A percentile compares a stretch with the other conserved stretches of the same genome.
Evolutionary conservation across 2,329 filamentous ascomycete genomes (phyloP).

Genomic region (Penicillium digitatum): DNA sequence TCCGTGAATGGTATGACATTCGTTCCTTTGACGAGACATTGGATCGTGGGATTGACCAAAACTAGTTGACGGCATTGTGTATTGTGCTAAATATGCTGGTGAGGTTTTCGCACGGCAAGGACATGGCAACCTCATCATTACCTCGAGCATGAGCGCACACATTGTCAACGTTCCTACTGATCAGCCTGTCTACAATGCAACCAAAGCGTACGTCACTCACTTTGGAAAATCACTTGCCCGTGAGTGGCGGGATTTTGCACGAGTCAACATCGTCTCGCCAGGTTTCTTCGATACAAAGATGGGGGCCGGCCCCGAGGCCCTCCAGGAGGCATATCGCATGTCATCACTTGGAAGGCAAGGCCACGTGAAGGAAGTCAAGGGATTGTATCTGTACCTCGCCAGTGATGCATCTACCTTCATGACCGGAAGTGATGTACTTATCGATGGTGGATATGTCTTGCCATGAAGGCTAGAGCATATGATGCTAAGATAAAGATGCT

Average conservation of each 20-base stretch:
- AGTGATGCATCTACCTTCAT: conserved; percentile 48
- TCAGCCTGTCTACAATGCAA: conserved; percentile 56
- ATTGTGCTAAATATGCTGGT: conserved; percentile 45
- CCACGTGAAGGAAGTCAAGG: conserved; percentile 36
- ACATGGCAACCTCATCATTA: conserved; percentile 48
- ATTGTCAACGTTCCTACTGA: conserved; percentile 53
- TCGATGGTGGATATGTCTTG: conserved; percentile 48
- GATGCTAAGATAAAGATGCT: background rate
- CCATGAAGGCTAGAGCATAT: conserved; percentile 11
- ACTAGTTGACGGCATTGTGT: conserved; percentile 47
- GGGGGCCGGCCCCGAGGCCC: conserved; percentile 43
- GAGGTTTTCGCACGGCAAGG: conserved; percentile 45
- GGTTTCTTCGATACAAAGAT: conserved; percentile 57
- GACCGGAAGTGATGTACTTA: conserved; percentile 48
- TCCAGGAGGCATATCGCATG: conserved; percentile 49
- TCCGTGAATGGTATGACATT: conserved; percentile 49
- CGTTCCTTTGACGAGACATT: conserved; percentile 1
- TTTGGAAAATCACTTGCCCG: conserved; percentile 54
- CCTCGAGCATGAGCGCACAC: conserved; percentile 49
- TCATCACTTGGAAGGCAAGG: conserved; percentile 43
- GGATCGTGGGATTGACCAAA: background rate
- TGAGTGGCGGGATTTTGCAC: conserved; percentile 56
- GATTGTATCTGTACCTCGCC: conserved; percentile 46
- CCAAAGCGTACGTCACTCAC: conserved; percentile 55
- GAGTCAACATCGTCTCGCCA: conserved; percentile 54